Evolutionary conservation across 2,329 filamentous ascomycete species (phyloP), one percentile per base, ranked within the genome.

Genomic region (Paraphaeosphaeria minitans): DNA sequence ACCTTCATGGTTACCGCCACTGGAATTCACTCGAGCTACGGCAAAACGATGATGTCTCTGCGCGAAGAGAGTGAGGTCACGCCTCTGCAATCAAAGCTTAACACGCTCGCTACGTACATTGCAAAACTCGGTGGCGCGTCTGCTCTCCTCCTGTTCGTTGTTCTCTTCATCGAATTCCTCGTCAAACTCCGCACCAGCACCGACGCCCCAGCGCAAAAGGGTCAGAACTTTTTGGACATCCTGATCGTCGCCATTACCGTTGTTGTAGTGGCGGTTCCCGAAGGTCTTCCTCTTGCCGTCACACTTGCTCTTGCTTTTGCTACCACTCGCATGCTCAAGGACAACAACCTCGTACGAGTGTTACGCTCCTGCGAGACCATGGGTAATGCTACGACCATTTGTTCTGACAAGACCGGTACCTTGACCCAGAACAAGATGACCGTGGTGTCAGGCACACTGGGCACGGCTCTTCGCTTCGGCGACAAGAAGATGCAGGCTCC

Each of bases 141-240:
- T 50, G 92, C 90, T 64, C 80, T 95, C 14, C 77, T 93, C 10
- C 82, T 97, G 48, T 97, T 97, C 78, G 83, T 94, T 48, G 89
- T 96, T 47, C 83, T 97, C 14, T 86, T 97, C 70, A 93, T 97
- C 79, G 86, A 92, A 68, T 97, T 96, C 72, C 81, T 95, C 10
- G 91, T 88, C 49, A 79, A 86, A 13, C 83, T 97, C 3, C 83
- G 84, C 3, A 68, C 77, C 19, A 81, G 85, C 58, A 63, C 71
- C 3, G 78, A 78, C 1, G 83, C 83, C 0, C 83, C 92, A 3
- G 87, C 91, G 2, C 76, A 87, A 54, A 97, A 96, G 79, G 93
- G 90, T 9, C 91, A 94, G 69, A 83, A 83, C 52, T 89, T 89
- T 70, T 75, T 88, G 62, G 80, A 83, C 29, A 87, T 89, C 48